Evolutionary conservation across 768 basidiomycete species (phyloP).

Genomic region (Rhizopogon rudus): DNA sequence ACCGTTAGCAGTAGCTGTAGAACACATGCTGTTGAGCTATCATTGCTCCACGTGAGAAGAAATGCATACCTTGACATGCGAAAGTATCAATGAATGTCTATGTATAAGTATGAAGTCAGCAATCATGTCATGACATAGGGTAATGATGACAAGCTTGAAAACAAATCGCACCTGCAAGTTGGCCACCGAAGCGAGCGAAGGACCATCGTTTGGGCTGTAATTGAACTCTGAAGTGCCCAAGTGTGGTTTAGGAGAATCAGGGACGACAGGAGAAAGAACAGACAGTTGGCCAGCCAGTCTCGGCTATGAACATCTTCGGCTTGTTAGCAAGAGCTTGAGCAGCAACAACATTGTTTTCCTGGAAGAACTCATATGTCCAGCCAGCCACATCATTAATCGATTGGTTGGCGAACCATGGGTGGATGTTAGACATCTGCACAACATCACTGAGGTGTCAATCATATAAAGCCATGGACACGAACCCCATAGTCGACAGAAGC

Average conservation of each 20-base stretch:
- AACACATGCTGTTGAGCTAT: neutral
- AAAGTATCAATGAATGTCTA: conserved; percentile 83
- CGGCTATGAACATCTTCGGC: conserved; percentile 86
- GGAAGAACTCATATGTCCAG: conserved; percentile 84
- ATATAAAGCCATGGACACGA: conserved; percentile 18
- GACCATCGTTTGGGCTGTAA: conserved; percentile 60
- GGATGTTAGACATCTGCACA: conserved; percentile 73
- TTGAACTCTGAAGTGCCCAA: conserved; percentile 52
- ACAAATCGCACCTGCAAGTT: conserved; percentile 49
- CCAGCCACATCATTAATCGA: conserved; percentile 59
- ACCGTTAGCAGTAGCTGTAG: conserved; percentile 71
- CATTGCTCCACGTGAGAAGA: conserved; percentile 5
- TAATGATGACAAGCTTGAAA: neutral
- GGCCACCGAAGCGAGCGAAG: conserved; percentile 52
- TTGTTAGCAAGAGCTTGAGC: conserved; percentile 60
- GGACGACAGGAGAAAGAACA: conserved; percentile 10
- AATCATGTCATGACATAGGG: neutral
- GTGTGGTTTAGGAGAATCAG: neutral
- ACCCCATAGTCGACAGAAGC: conserved; percentile 65
- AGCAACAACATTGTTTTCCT: conserved; percentile 52
- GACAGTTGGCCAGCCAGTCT: conserved; percentile 87
- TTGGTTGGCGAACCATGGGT: conserved; percentile 91
- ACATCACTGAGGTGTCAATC: neutral
- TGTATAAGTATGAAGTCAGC: conserved; percentile 3
- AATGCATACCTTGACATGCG: conserved; percentile 49